Evolutionary conservation across 345 rosid species (phyloP).

Genomic region (Viola odorata): DNA sequence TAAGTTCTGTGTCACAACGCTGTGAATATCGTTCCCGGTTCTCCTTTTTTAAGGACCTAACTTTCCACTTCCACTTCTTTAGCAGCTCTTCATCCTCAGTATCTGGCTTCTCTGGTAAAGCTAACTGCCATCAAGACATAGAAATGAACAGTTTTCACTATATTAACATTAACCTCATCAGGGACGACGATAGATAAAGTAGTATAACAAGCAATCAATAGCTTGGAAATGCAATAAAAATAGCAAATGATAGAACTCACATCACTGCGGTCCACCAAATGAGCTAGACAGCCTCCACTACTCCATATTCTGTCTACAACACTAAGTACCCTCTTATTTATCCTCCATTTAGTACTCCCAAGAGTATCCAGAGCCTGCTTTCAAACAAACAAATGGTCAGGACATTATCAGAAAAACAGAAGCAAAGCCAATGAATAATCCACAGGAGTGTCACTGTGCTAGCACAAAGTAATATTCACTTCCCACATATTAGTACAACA

Average conservation of each 20-base stretch:
- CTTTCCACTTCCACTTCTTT: slow-evolving; percentile 74
- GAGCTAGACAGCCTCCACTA: slow-evolving; percentile 63
- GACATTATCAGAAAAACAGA: slow-evolving; percentile 3
- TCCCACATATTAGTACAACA: slow-evolving; percentile 1
- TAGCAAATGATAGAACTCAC: slow-evolving; percentile 37
- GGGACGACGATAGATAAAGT: neutral
- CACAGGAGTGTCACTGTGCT: neutral
- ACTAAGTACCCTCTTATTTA: slow-evolving; percentile 61
- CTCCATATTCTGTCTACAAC: slow-evolving; percentile 72
- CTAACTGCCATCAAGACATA: slow-evolving; percentile 44
- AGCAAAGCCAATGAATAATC: neutral
- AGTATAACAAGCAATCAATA: neutral
- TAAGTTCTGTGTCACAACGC: slow-evolving; percentile 78
- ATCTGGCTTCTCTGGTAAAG: slow-evolving; percentile 69
- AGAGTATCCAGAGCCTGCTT: slow-evolving; percentile 74
- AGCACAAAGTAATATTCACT: neutral
- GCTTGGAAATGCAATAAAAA: slow-evolving; percentile 6
- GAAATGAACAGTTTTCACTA: neutral
- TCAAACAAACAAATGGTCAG: slow-evolving; percentile 10
- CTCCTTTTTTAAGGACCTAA: slow-evolving; percentile 47
- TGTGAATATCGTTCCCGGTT: slow-evolving; percentile 75
- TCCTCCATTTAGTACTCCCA: slow-evolving; percentile 75
- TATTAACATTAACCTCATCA: too few species aligned
- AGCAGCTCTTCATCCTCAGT: slow-evolving; percentile 62
- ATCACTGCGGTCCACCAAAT: slow-evolving; percentile 65